Evolutionary conservation across 306 rosid genomes (phyloP).

Genomic region (Acacia acuminata): DNA sequence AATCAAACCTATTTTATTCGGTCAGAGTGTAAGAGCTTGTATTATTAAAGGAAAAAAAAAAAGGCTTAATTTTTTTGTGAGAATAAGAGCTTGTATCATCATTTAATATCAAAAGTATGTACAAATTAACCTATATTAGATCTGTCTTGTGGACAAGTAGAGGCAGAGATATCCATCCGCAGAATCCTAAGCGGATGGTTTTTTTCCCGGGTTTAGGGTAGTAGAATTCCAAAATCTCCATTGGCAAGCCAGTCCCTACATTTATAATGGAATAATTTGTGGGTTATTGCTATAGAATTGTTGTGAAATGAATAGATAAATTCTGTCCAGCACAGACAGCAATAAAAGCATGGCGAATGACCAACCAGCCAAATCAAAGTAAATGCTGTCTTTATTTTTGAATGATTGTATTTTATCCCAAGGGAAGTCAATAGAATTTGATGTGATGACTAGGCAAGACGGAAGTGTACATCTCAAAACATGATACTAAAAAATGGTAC

Average conservation of each 20-base stretch:
- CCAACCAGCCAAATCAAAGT: neutral
- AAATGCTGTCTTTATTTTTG: neutral
- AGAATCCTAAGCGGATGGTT: too few relatives aligned
- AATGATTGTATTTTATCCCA: neutral
- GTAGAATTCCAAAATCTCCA: too few relatives aligned
- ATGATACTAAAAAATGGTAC: neutral
- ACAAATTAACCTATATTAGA: too few relatives aligned
- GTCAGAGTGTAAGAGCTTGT: too few relatives aligned
- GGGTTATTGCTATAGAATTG: neutral
- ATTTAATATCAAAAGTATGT: too few relatives aligned
- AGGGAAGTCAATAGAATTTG: neutral
- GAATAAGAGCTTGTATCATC: too few relatives aligned
- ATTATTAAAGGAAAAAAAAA: too few relatives aligned
- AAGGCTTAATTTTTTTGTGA: too few relatives aligned
- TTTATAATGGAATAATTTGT: neutral
- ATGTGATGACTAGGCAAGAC: neutral
- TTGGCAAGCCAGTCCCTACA: neutral
- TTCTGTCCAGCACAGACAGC: neutral
- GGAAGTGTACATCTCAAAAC: neutral
- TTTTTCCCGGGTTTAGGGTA: too few relatives aligned
- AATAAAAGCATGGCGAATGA: neutral
- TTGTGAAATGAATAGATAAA: too few relatives aligned
- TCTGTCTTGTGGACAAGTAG: too few relatives aligned
- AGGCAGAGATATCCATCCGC: too few relatives aligned
- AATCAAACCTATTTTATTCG: neutral